Evolutionary conservation across 768 basidiomycete species (phyloP).

Genomic region (Pleurotus cornucopiae): DNA sequence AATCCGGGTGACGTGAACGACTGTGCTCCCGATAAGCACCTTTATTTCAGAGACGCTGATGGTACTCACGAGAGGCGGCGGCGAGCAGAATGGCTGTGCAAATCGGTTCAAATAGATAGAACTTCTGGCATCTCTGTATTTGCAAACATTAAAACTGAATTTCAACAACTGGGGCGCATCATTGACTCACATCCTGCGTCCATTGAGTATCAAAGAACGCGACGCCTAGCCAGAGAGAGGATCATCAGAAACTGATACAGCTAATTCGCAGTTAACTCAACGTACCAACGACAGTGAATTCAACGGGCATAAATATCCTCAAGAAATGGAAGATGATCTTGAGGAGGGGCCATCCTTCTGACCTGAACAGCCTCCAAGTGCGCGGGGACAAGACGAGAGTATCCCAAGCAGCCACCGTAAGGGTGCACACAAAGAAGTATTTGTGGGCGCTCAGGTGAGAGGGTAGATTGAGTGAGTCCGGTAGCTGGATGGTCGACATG

Average conservation of each 20-base stretch:
- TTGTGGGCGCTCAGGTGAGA: slow-evolving; percentile 82
- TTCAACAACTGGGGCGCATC: background rate
- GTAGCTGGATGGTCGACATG: slow-evolving; percentile 39
- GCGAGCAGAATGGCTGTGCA: slow-evolving; percentile 78
- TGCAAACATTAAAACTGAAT: slow-evolving; percentile 2
- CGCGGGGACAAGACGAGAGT: slow-evolving; percentile 80
- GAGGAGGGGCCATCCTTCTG: slow-evolving; percentile 69
- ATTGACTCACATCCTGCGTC: slow-evolving; percentile 41
- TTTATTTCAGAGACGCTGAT: background rate
- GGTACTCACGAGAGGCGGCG: slow-evolving; percentile 48
- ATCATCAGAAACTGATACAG: slow-evolving; percentile 8
- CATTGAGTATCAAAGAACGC: slow-evolving; percentile 82
- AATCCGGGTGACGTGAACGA: slow-evolving; percentile 73
- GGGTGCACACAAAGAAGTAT: slow-evolving; percentile 86
- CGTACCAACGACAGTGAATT: slow-evolving; percentile 73
- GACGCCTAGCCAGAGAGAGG: slow-evolving; percentile 44
- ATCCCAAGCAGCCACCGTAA: slow-evolving; percentile 89
- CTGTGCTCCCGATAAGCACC: slow-evolving; percentile 23
- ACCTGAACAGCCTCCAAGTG: slow-evolving; percentile 66
- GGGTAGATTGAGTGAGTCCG: slow-evolving; percentile 67
- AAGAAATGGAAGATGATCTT: slow-evolving; percentile 76
- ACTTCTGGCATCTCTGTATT: slow-evolving; percentile 53
- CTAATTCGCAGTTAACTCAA: background rate
- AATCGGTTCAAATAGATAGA: slow-evolving; percentile 86
- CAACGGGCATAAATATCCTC: slow-evolving; percentile 71